Base-by-base conservation (phyloP, 805 yeast genomes). In the Zygotorulaspora danielsina region DNA sequence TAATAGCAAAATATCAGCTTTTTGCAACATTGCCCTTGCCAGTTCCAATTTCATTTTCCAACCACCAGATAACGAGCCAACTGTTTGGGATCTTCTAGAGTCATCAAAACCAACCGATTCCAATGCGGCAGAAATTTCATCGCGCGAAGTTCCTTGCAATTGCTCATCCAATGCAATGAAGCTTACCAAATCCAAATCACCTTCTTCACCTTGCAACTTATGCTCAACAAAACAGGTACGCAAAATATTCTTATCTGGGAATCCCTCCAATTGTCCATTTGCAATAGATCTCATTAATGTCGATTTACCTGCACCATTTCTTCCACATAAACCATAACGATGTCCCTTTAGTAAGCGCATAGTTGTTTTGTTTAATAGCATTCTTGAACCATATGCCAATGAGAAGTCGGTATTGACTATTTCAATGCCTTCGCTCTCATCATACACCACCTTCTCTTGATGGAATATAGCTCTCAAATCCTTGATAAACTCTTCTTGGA, bases 31-130 rank as follows among this genome's bases (percentile, higher is more conserved):
- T 25, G 97, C 98, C 70, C 97, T 82, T n/a, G 97, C 98, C 57
- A 90, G 73, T 68, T 89, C 97, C 53, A 90, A 76, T 70, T 90
- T 90, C 98, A 90, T 90, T 69, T 93, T 93, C 98, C 98, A 90
- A 65, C 98, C 98, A 66, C 98, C 98, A 31, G 96, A 86, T 44
- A 90, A 71, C 2, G 97, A 85, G 27, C 96, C 96, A 42, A 93
- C 96, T 33, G 85, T 76, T 68, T 89, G 97, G 20, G 76, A 75
- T 63, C 95, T 77, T 70, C 96, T 80, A 59, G 81, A 90, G 41
- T 83, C 93, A 51, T 93, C 81, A 65, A 90, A 90, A 2, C 97
- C 97, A 64, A 90, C 97, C 36, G 77, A 78, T 32, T 69, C 79
- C 44, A 90, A 73, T 19, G 96, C 96, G 1, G 57, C 59, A 11